phyloP scores from a whole-genome alignment of 257 asterid species.

The Solanum ossicruentum region DNA sequence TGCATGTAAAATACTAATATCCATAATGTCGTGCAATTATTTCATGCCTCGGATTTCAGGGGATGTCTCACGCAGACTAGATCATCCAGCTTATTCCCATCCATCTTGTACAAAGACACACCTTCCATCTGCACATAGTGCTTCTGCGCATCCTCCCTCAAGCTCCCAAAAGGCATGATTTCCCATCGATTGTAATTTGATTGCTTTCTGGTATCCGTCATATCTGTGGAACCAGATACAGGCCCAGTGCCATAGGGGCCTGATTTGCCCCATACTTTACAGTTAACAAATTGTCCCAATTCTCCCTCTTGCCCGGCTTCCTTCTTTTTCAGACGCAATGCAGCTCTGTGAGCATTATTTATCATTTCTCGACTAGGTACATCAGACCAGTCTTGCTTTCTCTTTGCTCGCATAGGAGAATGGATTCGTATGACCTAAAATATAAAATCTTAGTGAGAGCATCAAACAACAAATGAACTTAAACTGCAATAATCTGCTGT shows the following conservation, averaged over 20 bases:
- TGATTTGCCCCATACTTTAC: slow-evolving; percentile 81
- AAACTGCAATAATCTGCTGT: not conserved
- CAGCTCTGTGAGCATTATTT: slow-evolving; percentile 72
- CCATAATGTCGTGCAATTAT: not conserved
- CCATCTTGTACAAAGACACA: slow-evolving; percentile 85
- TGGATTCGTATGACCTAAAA: slow-evolving; percentile 90
- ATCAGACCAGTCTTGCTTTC: slow-evolving; percentile 88
- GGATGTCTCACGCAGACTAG: slow-evolving; percentile 52
- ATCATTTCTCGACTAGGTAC: slow-evolving; percentile 68
- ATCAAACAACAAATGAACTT: not conserved
- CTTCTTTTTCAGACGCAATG: slow-evolving; percentile 47
- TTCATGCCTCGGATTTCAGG: slow-evolving; percentile 17
- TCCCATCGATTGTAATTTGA: slow-evolving; percentile 94
- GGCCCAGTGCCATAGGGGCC: slow-evolving; percentile 67
- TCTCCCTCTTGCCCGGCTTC: slow-evolving; percentile 25
- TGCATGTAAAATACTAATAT: not conserved
- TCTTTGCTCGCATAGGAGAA: slow-evolving; percentile 93
- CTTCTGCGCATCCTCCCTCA: slow-evolving; percentile 52
- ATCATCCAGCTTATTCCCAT: slow-evolving; percentile 92
- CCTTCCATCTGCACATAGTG: slow-evolving; percentile 69
- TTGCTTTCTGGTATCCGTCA: slow-evolving; percentile 54
- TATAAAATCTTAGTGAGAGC: not conserved
- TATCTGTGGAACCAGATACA: slow-evolving; percentile 59
- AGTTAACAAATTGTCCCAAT: slow-evolving; percentile 60
- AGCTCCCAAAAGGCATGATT: slow-evolving; percentile 38